Percentiles rank a stretch among this genome's conserved stretches.
Evolutionary conservation across 495 filamentous ascomycete genomes (phyloP).

Genomic region (Choiromyces venosus): DNA sequence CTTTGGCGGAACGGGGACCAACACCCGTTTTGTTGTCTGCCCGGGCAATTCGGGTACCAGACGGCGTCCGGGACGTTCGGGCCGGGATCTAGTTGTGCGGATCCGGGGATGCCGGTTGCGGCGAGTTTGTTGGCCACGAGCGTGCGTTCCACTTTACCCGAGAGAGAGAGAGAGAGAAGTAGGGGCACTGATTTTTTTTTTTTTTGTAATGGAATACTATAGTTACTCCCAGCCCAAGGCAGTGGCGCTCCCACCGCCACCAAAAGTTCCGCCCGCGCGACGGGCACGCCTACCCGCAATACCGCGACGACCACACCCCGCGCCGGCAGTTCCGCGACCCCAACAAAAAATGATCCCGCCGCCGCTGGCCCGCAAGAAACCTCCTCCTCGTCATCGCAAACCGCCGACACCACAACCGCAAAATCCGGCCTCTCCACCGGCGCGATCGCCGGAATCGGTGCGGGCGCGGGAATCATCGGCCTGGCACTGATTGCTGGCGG

Average conservation of each 20-base stretch:
- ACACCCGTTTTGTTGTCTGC: conserved; percentile 1
- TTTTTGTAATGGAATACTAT: background rate
- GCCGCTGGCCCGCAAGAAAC: background rate
- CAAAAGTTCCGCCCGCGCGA: background rate
- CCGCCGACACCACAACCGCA: background rate
- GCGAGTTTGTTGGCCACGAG: background rate
- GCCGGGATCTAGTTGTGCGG: background rate
- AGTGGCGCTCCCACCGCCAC: background rate
- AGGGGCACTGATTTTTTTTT: too few relatives aligned
- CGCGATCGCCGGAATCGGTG: background rate
- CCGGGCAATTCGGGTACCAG: conserved; percentile 3
- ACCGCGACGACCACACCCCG: background rate
- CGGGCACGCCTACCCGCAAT: too few relatives aligned
- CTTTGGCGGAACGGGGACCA: background rate
- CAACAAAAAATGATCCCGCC: background rate
- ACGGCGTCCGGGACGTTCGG: background rate
- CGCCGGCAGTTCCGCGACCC: background rate
- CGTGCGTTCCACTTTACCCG: background rate
- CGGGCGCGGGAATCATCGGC: background rate
- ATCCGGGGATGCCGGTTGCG: background rate
- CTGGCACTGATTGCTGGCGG: background rate
- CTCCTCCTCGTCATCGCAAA: background rate
- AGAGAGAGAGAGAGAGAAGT: background rate
- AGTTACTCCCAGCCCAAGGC: background rate
- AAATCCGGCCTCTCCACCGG: background rate